Evolutionary conservation across 805 yeast species (phyloP), one percentile per base, ranked within the genome.

Genomic region (Wickerhamiella bombiphila): DNA sequence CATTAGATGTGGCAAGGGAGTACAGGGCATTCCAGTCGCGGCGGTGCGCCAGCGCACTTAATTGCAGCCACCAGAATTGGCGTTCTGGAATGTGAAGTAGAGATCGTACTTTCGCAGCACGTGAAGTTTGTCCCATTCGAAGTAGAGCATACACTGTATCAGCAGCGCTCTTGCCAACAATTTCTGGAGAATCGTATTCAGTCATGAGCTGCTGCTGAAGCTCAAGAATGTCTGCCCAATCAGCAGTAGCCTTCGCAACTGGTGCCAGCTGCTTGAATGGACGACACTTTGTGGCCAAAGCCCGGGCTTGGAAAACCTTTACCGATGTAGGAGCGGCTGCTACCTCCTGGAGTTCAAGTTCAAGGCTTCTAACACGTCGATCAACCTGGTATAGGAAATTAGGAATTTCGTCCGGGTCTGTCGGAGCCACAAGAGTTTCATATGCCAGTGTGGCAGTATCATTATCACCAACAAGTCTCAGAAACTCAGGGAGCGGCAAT

Each of bases 311-410:
- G 19, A 52, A 60, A 3, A 43, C 40, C 20, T 16, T 13, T 19
- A 5, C 22, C 20, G 5, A 17, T n/a, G 22, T 35, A 40, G 22
- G 35, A 14, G 33, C 6, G n/a, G 40, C 52, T 4, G 45, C 33
- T 4, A 48, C 42, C 0, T 38, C 38, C 7, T 35, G 42, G 17
- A 38, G 35, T 13, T 45, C 47, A n/a, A 35, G 9, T 19, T 38
- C 32, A 13, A 45, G 26, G 33, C 49, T 42, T 15, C 19, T 21
- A 2, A 31, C 28, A 16, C 49, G 60, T 14, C 67, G 60, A 47
- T 80, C 93, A 34, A 72, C 75, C 47, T 79, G 85, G 44, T 74
- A 70, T 45, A 65, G 73, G 45, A 65, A 76, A 44, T 74, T 77
- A 42, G 60, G 61, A 3, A 75, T 54, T 11, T 67, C 49, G 16